Conservation (phyloP, 2,329 filamentous ascomycete species). For the Trichophyton equinum region DNA sequence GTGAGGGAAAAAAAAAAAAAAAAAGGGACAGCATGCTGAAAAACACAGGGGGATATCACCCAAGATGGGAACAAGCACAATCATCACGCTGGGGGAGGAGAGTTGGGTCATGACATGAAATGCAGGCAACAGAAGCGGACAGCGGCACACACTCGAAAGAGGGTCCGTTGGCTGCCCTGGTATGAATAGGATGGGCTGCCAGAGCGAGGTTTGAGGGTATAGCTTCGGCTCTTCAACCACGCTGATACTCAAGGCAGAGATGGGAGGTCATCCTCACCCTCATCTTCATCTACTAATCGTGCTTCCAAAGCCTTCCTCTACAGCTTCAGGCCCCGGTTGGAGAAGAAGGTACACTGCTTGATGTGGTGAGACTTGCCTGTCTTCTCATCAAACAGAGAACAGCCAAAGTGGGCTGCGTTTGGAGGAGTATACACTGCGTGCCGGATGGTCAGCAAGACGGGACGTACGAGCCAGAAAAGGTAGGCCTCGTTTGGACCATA, state of each 20-base stretch:
- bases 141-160: too few species aligned
- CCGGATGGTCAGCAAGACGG: neutral
- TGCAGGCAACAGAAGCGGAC: too few species aligned
- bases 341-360: constrained; percentile 59
- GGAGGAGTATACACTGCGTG: constrained; percentile 65
- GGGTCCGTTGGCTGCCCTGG: too few species aligned
- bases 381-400: constrained; percentile 64
- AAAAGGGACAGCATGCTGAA: neutral
- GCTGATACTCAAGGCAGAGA: neutral
- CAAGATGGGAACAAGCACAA: neutral
- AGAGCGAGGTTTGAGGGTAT: neutral
- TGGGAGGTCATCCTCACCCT: neutral
- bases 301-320: neutral
- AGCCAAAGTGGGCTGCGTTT: constrained; percentile 72
- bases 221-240: neutral
- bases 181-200: too few species aligned
- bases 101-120: neutral
- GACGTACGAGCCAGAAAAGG: neutral
- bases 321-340: constrained; percentile 37
- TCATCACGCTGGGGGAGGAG: neutral
- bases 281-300: neutral
- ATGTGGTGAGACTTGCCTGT: constrained; percentile 65
- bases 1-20: neutral
- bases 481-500: neutral
- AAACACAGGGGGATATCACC: neutral